Evolutionary conservation across 768 basidiomycete genomes (phyloP), one percentile per base, ranked within the genome.

Genomic region (Grammothele lineata): DNA sequence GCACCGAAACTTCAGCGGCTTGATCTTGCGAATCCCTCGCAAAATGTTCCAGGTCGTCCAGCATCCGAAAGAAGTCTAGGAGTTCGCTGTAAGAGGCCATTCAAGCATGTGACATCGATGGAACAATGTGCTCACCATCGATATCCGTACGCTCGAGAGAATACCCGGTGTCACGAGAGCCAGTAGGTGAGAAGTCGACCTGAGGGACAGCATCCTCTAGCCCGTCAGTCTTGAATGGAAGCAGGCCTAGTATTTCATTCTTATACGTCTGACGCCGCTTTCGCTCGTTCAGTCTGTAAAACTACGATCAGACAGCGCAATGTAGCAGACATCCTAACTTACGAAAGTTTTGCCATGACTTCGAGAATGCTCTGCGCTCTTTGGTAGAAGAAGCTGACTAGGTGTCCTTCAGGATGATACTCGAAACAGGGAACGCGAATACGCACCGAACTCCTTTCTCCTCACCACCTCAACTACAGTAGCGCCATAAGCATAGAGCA

Each of bases 401-500:
- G n/a, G n/a, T n/a, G n/a, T n/a, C n/a, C n/a, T n/a, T n/a, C n/a
- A n/a, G n/a, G n/a, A n/a, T n/a, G n/a, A n/a, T n/a, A n/a, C n/a
- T n/a, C n/a, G n/a, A n/a, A n/a, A n/a, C n/a, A n/a, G n/a, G n/a
- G n/a, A n/a, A n/a, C n/a, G n/a, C n/a, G n/a, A n/a, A 6, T 25
- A 64, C 83, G 64, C 51, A 86, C 91, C 74, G 64, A 95, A 96
- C 61, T 95, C 91, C 57, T 90, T 90, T 45, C 95, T 74, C 48
- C 95, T 75, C 2, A 94, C 88, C 24, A 97, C 82, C 66, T 98
- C 95, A 15, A 93, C 76, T 8, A 96, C 77, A 0, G 92, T 92
- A 1, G 90, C 88, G 0, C 89, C 87, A 64, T 98, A 98, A 0
- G 90, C 92, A 59, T 92, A 93, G 1, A 94, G 64, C 80, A 97